A percentile compares a stretch with the other conserved stretches of the same genome.
Evolutionary conservation across 2,329 filamentous ascomycete genomes (phyloP).

Genomic region (Ophiostoma ulmi): DNA sequence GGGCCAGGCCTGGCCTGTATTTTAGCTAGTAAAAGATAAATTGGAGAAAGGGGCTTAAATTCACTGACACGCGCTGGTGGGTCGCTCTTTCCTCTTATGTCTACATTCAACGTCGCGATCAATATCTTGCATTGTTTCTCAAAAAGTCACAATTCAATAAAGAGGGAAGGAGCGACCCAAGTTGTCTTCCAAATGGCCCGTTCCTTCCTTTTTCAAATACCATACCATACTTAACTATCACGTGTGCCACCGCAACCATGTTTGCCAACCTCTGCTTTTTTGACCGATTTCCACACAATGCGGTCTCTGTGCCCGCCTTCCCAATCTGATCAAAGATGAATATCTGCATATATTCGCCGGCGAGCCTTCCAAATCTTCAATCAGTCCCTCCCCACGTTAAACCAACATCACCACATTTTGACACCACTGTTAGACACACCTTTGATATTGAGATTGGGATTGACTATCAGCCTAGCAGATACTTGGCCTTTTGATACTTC

Average conservation of each 20-base stretch:
- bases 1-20: neutral
- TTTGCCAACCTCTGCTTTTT: neutral
- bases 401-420: neutral
- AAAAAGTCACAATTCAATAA: neutral
- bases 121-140: neutral
- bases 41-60: neutral
- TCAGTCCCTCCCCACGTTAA: neutral
- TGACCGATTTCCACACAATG: neutral
- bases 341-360: neutral
- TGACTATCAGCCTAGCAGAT: neutral
- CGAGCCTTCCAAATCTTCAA: neutral
- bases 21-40: neutral
- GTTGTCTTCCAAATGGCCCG: neutral
- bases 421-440: neutral
- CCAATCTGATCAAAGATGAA: neutral
- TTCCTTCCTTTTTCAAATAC: neutral
- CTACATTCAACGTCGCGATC: slow-evolving; percentile 5
- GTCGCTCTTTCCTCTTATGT: slow-evolving; percentile 9
- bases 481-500: neutral
- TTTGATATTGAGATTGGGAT: neutral
- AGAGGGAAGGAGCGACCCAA: neutral
- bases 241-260: neutral
- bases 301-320: too few species aligned
- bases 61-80: slow-evolving; percentile 1
- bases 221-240: neutral